Evolutionary conservation across 805 yeast species (phyloP), one percentile per base, ranked within the genome.

Genomic region (Allodekkera sacchari): DNA sequence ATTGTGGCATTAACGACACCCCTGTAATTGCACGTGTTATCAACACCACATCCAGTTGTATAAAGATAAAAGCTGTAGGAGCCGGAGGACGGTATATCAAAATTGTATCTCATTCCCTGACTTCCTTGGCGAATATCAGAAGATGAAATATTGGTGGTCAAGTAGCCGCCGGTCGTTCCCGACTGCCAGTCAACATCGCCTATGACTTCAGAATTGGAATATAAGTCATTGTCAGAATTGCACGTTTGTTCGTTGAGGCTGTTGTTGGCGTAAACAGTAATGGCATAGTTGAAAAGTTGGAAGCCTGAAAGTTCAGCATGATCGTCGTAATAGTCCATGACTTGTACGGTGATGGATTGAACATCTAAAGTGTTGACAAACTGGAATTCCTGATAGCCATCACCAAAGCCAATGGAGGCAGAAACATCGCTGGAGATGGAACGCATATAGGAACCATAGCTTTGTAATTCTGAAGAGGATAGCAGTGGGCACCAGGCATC

Each of bases 401-500:
- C 31, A 2, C 69, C 66, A 40, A 66, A 70, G 8, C 56, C 54
- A 19, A 53, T 15, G 18, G 38, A 38, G 1, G 49, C 50, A 12
- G 10, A 12, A 18, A 23, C 11, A 25, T 18, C 22, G 4, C 24
- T 24, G 14, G 26, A 7, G 7, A 14, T 14, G 20, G 24, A n/a
- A 17, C 13, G 2, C 9, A 28, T 15, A 20, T 14, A 6, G 12
- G 28, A 23, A n/a, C 24, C 14, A 16, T 8, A 23, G 18, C 6
- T 7, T 13, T 3, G n/a, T 28, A 79, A 51, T 3, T 52, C 47
- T 0, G 63, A 35, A 9, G 53, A 51, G 18, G 64, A 63, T 2
- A 68, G 57, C 17, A 89, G 60, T 1, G 96, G 94, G 55, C 98
- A 92, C 69, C 73, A 79, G 1, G 95, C 94, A 53, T 87, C 95